Conservation (phyloP, 1,139 yeast species). For the Suhomyces bribrorum region DNA sequence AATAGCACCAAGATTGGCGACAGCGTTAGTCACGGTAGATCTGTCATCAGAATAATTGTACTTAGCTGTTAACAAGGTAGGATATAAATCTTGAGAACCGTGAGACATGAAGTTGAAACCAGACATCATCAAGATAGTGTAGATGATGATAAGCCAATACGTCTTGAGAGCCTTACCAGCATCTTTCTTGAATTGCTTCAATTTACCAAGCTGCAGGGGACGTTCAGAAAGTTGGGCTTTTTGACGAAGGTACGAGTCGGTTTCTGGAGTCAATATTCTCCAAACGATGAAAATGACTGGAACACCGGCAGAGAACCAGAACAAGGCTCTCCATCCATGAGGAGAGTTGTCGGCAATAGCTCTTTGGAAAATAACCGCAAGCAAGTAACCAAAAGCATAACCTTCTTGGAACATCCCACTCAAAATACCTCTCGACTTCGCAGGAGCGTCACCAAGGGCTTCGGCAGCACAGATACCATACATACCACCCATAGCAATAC, state of each 20-base stretch:
- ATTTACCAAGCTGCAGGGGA: constrained; percentile 15
- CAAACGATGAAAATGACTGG: constrained; percentile 41
- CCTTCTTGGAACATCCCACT: constrained; percentile 47
- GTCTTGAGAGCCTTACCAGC: constrained; percentile 31
- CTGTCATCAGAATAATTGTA: constrained; percentile 50
- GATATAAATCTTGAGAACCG: constrained; percentile 74
- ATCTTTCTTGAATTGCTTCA: constrained; percentile 19
- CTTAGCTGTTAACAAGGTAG: constrained; percentile 60
- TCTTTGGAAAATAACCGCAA: constrained; percentile 45
- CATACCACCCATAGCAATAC: constrained; percentile 47
- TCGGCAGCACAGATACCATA: constrained; percentile 42
- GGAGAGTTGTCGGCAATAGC: constrained; percentile 37
- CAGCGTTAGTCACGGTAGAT: constrained; percentile 66
- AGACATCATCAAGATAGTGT: constrained; percentile 40
- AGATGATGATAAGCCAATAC: constrained; percentile 43
- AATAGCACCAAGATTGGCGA: constrained; percentile 71
- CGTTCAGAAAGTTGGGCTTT: constrained; percentile 21
- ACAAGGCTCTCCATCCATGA: constrained; percentile 42
- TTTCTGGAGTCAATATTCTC: constrained; percentile 41
- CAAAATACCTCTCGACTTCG: constrained; percentile 38
- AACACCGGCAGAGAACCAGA: constrained; percentile 48
- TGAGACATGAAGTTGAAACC: constrained; percentile 62
- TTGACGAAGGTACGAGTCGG: constrained; percentile 35
- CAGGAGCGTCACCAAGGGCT: constrained; percentile 43
- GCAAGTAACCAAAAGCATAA: constrained; percentile 44